Evolutionary conservation across 331 rosid species (phyloP).

Genomic region (Rhamnella rubrinervis): DNA sequence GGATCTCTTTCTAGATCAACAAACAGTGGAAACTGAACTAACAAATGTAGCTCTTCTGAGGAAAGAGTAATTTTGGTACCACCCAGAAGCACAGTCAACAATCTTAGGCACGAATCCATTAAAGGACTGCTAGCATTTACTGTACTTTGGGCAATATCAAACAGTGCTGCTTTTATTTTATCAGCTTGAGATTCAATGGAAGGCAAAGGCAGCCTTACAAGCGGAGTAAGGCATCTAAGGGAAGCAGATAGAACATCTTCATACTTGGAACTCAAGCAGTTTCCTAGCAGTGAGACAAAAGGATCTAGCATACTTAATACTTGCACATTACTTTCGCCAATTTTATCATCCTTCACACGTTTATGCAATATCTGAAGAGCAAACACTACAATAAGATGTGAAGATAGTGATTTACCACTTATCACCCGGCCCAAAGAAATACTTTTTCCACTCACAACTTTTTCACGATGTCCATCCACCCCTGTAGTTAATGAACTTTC

Average conservation of each 20-base stretch:
- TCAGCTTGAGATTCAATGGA: conserved; percentile 73
- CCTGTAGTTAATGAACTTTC: conserved; percentile 30
- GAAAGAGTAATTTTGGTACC: conserved; percentile 67
- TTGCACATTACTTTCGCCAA: conserved; percentile 38
- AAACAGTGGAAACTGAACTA: conserved; percentile 81
- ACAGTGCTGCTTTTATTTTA: conserved; percentile 58
- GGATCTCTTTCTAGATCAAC: conserved; percentile 71
- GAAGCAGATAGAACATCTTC: conserved; percentile 84
- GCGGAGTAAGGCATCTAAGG: conserved; percentile 68
- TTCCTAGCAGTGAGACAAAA: conserved; percentile 57
- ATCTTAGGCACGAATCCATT: conserved; percentile 76
- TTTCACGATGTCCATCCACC: conserved; percentile 28
- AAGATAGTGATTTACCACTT: conserved; percentile 53
- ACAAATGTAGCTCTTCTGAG: conserved; percentile 56
- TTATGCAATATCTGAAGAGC: conserved; percentile 74
- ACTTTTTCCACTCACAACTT: conserved; percentile 33
- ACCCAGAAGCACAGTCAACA: conserved; percentile 73
- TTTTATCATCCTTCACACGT: conserved; percentile 56
- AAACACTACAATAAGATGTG: conserved; percentile 78
- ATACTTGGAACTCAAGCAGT: conserved; percentile 68
- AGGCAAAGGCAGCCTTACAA: conserved; percentile 75
- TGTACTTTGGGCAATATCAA: conserved; percentile 66
- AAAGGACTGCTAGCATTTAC: conserved; percentile 57
- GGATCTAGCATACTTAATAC: conserved; percentile 71
- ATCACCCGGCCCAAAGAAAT: conserved; percentile 36